These are phyloP conservation scores for Mortierella antarctica DNA, from an alignment of 192 early-diverging fungal genomes.

Conservation along the genomic window DNA sequence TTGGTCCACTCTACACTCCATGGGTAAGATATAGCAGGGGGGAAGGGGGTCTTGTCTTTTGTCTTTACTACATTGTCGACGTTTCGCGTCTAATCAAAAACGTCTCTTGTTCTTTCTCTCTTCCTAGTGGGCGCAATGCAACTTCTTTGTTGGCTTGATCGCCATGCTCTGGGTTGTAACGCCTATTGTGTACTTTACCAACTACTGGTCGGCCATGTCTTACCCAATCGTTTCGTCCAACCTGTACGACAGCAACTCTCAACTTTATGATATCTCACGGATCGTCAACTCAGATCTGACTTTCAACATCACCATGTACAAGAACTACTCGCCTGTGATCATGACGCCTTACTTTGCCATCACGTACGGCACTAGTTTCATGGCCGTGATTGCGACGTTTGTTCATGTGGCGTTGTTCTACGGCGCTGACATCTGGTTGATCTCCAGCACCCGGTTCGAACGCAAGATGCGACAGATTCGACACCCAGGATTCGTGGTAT, in stretches of 20 bases:
- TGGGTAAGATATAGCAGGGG: constrained; percentile 34
- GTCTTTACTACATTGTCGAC: neutral
- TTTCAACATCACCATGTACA: constrained; percentile 58
- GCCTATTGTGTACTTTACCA: constrained; percentile 71
- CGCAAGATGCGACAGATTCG: constrained; percentile 7
- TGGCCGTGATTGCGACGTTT: constrained; percentile 66
- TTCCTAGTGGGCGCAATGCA: constrained; percentile 67
- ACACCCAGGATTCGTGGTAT: too few species aligned
- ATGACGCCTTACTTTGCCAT: constrained; percentile 62
- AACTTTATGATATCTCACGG: constrained; percentile 37
- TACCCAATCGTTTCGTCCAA: constrained; percentile 48
- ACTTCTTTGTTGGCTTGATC: constrained; percentile 72
- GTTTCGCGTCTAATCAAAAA: neutral
- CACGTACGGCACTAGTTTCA: constrained; percentile 65
- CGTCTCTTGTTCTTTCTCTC: neutral
- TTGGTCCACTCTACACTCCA: constrained; percentile 40
- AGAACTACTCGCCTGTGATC: constrained; percentile 55
- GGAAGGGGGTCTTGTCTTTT: neutral
- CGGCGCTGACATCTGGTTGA: constrained; percentile 64
- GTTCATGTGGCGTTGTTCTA: constrained; percentile 75
- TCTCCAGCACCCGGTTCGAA: constrained; percentile 32
- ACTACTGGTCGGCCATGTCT: constrained; percentile 65
- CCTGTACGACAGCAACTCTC: constrained; percentile 29
- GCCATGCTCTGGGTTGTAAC: constrained; percentile 76
- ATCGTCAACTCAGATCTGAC: constrained; percentile 36